These are phyloP conservation scores for Coprinopsis strossmayeri DNA, from an alignment of 768 basidiomycete species.

Conservation along the genomic window DNA sequence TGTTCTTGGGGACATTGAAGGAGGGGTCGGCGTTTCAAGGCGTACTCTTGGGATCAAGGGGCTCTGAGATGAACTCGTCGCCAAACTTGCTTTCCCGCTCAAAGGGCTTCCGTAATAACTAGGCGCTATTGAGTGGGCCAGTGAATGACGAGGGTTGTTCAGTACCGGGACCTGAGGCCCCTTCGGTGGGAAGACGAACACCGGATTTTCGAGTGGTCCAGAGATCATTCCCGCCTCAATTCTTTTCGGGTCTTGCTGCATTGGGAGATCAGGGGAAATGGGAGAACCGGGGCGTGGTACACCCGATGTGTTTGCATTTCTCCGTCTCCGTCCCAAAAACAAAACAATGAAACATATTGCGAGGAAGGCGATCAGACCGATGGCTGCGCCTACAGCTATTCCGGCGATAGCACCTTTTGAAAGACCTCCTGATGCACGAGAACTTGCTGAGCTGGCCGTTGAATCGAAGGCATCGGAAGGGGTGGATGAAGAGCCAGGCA, in stretches of 20 bases:
- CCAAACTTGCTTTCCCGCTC: constrained; percentile 10
- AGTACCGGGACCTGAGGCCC: background rate
- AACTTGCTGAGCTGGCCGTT: background rate
- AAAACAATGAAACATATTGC: constrained; percentile 8
- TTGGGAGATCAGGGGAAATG: constrained; percentile 26
- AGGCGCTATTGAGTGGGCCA: constrained; percentile 31
- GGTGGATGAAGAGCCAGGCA: too few relatives aligned
- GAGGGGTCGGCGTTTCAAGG: background rate
- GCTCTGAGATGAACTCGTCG: constrained; percentile 1
- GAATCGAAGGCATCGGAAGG: background rate
- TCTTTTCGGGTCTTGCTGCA: constrained; percentile 24
- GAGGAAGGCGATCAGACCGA: constrained; percentile 16
- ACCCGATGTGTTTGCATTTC: background rate
- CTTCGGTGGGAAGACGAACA: constrained; percentile 20
- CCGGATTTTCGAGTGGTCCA: constrained; percentile 14
- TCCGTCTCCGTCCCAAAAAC: constrained; percentile 17
- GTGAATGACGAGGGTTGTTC: too few relatives aligned
- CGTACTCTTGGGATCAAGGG: background rate
- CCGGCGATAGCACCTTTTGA: constrained; percentile 19
- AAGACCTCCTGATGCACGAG: constrained; percentile 1
- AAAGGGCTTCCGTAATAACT: constrained; percentile 30
- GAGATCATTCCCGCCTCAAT: constrained; percentile 21
- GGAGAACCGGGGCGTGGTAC: constrained; percentile 12
- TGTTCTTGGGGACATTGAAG: background rate
- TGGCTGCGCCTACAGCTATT: constrained; percentile 19